These are phyloP conservation scores for Alternaria sp. DNA, from an alignment of 2,329 filamentous ascomycete species.

Conservation along the genomic window DNA sequence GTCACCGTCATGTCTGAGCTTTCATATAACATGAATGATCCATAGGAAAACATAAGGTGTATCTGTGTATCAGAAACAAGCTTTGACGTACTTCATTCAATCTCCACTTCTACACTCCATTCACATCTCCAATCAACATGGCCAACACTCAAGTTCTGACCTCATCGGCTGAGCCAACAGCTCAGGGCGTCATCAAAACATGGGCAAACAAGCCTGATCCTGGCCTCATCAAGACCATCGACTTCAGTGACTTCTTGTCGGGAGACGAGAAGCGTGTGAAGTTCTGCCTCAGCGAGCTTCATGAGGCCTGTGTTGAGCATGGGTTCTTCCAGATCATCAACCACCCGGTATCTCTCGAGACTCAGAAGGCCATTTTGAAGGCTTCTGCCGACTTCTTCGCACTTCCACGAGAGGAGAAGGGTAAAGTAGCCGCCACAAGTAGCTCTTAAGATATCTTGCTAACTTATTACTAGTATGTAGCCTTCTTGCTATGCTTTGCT, in stretches of 20 bases:
- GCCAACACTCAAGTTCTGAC: not conserved
- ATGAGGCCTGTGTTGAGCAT: not conserved
- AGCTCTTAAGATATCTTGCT: no score
- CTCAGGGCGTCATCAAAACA: not conserved
- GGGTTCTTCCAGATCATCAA: not conserved
- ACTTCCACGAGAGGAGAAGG: not conserved
- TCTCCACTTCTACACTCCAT: not conserved
- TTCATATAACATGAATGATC: not conserved
- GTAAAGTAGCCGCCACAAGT: no score
- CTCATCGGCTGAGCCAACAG: not conserved
- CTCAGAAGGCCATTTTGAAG: not conserved
- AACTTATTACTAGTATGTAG: no score
- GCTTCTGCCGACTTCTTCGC: not conserved
- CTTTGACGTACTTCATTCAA: not conserved
- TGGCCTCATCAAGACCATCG: not conserved
- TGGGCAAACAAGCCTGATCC: not conserved
- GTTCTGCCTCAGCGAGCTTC: not conserved
- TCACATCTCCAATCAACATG: not conserved
- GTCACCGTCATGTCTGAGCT: not conserved
- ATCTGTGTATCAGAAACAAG: not conserved
- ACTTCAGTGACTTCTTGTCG: not conserved
- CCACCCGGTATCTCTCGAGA: not conserved
- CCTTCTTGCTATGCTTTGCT: not conserved
- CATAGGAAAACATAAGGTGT: not conserved
- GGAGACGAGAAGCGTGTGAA: not conserved